Conservation (phyloP, 1,284 basidiomycete species). For the Fomitopsis betulina region DNA sequence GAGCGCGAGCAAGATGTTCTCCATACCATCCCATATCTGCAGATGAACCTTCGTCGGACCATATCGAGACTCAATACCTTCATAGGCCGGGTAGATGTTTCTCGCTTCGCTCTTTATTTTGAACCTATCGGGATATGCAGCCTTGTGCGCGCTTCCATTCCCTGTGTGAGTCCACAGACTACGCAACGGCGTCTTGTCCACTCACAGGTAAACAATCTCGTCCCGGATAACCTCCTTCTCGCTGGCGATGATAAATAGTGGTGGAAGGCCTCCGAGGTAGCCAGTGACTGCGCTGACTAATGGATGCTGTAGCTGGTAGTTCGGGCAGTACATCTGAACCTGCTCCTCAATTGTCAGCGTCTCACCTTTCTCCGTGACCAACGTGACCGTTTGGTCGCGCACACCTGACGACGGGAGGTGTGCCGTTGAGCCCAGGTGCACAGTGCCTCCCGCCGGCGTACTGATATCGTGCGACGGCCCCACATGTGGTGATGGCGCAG, state of each 20-base stretch:
- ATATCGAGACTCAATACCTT: conserved; percentile 59
- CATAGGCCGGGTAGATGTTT: conserved; percentile 59
- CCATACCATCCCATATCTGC: conserved; percentile 77
- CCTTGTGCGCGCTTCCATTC: conserved; percentile 79
- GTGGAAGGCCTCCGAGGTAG: conserved; percentile 90
- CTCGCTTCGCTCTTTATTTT: conserved; percentile 60
- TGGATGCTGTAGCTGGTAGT: conserved; percentile 81
- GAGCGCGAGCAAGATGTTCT: background rate
- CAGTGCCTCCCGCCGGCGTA: conserved; percentile 9
- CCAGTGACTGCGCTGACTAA: conserved; percentile 81
- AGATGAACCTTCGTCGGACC: conserved; percentile 87
- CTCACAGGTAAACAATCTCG: conserved; percentile 86
- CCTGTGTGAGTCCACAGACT: background rate
- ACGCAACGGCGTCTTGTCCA: background rate
- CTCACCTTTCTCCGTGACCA: conserved; percentile 46
- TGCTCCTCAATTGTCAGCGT: conserved; percentile 58
- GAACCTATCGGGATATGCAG: conserved; percentile 78
- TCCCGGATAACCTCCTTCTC: conserved; percentile 92
- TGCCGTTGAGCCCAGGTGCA: conserved; percentile 41
- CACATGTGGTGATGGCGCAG: background rate
- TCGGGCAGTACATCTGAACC: conserved; percentile 87
- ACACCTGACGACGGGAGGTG: conserved; percentile 29
- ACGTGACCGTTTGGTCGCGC: conserved; percentile 39
- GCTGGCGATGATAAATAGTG: conserved; percentile 81
- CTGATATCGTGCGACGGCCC: conserved; percentile 7